Percentiles rank a stretch among this genome's conserved stretches.
Conservation (phyloP, 768 basidiomycete species). For the Boletus vinaceobasis region DNA sequence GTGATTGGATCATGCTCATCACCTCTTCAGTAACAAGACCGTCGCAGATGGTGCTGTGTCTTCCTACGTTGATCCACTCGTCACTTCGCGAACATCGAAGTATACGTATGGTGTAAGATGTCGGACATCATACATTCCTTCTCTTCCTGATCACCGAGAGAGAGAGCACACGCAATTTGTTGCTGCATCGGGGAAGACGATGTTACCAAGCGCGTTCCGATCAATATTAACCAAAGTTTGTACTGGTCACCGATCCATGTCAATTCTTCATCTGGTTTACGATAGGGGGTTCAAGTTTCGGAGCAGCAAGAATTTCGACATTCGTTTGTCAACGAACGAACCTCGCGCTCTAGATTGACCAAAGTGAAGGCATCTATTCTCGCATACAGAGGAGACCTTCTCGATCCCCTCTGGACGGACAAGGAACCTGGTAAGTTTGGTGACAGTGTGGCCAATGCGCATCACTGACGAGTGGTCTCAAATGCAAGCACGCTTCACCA, state of each 20-base stretch:
- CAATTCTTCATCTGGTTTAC: background rate
- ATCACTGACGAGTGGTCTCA: background rate
- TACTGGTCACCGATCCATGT: fast-evolving
- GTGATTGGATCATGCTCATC: background rate
- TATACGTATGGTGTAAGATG: constrained; percentile 38
- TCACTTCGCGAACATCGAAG: constrained; percentile 41
- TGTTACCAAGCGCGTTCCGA: constrained; percentile 34
- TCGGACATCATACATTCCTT: constrained; percentile 22
- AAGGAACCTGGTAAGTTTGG: constrained; percentile 6
- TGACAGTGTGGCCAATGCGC: too few relatives aligned
- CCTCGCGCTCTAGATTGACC: background rate
- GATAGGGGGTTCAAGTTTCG: constrained; percentile 13
- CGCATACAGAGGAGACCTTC: constrained; percentile 13
- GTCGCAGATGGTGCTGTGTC: constrained; percentile 48
- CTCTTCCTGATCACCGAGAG: constrained; percentile 34
- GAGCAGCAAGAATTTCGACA: constrained; percentile 21
- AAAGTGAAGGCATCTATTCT: background rate
- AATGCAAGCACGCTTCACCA: constrained; percentile 4
- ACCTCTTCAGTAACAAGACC: constrained; percentile 37
- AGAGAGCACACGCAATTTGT: constrained; percentile 25
- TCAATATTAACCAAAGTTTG: constrained; percentile 35
- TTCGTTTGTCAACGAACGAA: background rate
- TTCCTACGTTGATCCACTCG: constrained; percentile 43
- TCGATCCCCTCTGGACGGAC: constrained; percentile 12
- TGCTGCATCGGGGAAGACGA: constrained; percentile 24